Evolutionary conservation across 192 early-diverging fungal genomes (phyloP), one percentile per base, ranked within the genome.

Genomic region (Thoreauomyces humboldtii): DNA sequence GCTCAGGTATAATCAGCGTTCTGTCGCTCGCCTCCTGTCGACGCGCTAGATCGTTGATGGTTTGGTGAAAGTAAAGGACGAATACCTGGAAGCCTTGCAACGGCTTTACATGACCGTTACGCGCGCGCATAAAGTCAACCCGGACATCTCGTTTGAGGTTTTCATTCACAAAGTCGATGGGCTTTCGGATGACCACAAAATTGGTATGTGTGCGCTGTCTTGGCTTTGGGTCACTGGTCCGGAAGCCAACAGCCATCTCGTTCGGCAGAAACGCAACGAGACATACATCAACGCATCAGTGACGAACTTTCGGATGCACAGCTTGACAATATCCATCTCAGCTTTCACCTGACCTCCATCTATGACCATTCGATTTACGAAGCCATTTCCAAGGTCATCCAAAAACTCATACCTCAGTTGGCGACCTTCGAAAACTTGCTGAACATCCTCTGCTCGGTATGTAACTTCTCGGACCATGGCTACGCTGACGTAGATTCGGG

Each of bases 91-190:
- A 34, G 84, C 94, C 17, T 70, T 98, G 33, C 78, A 80, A 47
- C 81, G 83, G 52, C 75, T 98, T 3, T 84, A 85, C 53, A 67
- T 81, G 35, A 91, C 90, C 0, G 83, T 98, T 1, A 83, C 80
- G 4, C 74, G 70, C 12, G 93, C 93, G 4, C 87, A 90, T 67
- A 72, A 82, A 52, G 81, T 88, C 33, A 98, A 97, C 67, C 82
- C 85, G 52, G 79, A 84, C 58, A 88, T 98, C 7, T 85, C 88
- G 0, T 94, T 94, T 73, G 94, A 97, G 69, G 88, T 98, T 6
- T 89, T 98, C 56, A 88, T 98, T 51, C 92, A 98, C 80, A 98
- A 98, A 79, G 90, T 96, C 1, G 96, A 98, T 64, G 93, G 93
- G 29, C 77, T 98, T 42, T 91, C 90, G 0, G 94, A 96, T 65